Evolutionary conservation across 2,329 filamentous ascomycete species (phyloP).

Genomic region (Leptodontidium sp.): DNA sequence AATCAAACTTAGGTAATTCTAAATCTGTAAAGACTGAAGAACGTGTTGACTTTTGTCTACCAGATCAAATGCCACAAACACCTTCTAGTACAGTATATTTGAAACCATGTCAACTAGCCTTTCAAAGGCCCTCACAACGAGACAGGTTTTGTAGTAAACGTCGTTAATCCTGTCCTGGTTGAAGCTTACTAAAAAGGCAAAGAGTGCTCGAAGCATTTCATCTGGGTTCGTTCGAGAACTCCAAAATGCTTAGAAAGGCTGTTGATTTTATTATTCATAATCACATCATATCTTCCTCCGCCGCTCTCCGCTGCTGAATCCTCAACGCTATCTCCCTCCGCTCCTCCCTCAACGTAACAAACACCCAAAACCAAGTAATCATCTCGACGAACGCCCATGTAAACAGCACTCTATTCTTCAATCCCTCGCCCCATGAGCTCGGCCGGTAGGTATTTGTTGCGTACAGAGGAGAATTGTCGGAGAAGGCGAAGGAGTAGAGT

Average conservation of each 20-base stretch:
- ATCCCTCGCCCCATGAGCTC: slow-evolving; percentile 65
- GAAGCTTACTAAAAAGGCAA: too few species aligned
- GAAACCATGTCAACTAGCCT: too few species aligned
- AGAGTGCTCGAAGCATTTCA: too few species aligned
- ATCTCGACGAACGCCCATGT: slow-evolving; percentile 86
- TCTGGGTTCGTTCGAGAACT: background rate
- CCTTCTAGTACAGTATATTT: too few species aligned
- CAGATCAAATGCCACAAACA: too few species aligned
- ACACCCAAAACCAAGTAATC: slow-evolving; percentile 87
- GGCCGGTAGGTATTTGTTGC: slow-evolving; percentile 49
- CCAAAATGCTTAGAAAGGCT: background rate
- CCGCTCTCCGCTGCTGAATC: slow-evolving; percentile 44
- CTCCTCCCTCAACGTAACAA: slow-evolving; percentile 75
- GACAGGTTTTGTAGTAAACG: too few species aligned
- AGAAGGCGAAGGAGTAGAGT: slow-evolving; percentile 71
- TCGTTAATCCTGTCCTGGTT: too few species aligned
- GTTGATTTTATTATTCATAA: background rate
- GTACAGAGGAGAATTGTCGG: slow-evolving; percentile 59
- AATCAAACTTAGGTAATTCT: too few species aligned
- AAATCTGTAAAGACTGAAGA: too few species aligned
- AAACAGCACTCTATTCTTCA: slow-evolving; percentile 88
- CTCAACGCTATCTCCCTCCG: slow-evolving; percentile 48
- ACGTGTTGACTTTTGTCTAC: too few species aligned
- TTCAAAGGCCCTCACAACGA: too few species aligned
- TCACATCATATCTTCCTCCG: slow-evolving; percentile 48